Base-by-base conservation (phyloP, 169 alveolate species). In the Plasmodium vivax region DNA sequence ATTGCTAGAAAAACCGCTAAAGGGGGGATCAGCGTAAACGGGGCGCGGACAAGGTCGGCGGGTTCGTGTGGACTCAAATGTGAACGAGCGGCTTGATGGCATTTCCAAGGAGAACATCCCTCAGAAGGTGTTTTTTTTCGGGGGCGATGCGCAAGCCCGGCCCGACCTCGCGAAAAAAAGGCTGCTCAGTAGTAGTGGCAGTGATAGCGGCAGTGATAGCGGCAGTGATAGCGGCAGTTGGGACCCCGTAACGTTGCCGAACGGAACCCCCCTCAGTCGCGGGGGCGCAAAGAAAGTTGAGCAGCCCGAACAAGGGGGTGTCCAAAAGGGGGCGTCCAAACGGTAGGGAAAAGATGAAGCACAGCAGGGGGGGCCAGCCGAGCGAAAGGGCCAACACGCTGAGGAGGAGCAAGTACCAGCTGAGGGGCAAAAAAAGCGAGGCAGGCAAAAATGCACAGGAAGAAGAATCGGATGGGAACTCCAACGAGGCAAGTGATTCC, bases 361-460 rank as follows among this genome's bases (percentile, higher is more conserved):
- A 51, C 62, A 51, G 41, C 34, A 68, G n/a, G 38, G 16, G 77
- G 38, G 14, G 77, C n/a, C 14, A 27, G 16, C 77, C 10, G 23
- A 68, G 4, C 30, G 72, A n/a, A 30, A 30, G 77, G 19, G 16
- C 27, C 8, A 84, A 68, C 23, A 8, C 47, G 47, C 2, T 51
- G 27, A 81, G 56, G 34, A 83, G 72, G 30, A 83, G 51, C 19
- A 83, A 83, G 51, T 83, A 83, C 72, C 72, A 83, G 47, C 62
- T 68, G 80, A 54, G 88, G 36, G 19, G 94, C 62, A 75, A 43
- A 84, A 58, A 94, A 71, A 47, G 68, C 62, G 27, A 74, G 30
- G 23, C 75, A 30, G 84, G 54, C 16, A 36, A 81, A 32, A n/a
- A 79, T 71, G 41, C 84, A 93, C 45, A 45, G 16, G 82, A 91